Conservation (phyloP, 305 asterid species). For the Fraxinus greggii region DNA sequence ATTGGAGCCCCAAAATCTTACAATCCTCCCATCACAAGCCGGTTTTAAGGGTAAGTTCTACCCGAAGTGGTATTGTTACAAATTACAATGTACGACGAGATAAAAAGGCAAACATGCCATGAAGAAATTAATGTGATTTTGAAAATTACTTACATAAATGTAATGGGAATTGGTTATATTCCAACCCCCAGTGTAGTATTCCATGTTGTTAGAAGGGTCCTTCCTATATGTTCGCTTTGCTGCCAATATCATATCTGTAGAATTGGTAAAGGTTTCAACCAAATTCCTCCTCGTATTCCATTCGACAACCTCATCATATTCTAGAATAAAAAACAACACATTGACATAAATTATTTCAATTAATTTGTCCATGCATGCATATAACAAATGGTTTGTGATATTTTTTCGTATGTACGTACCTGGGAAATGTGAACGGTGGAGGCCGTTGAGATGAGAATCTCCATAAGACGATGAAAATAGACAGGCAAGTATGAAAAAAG, state of each 20-base stretch:
- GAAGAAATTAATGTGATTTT: not conserved
- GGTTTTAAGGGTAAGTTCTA: not conserved
- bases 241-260: constrained; percentile 34
- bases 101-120: not conserved
- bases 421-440: not conserved
- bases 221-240: constrained; percentile 32
- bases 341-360: not conserved
- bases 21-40: not conserved
- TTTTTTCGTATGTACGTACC: constrained; percentile 6
- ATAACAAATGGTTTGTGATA: not conserved
- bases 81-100: not conserved
- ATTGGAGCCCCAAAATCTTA: too few relatives aligned
- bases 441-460: constrained; percentile 13
- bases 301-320: constrained; percentile 5
- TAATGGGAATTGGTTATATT: constrained; percentile 27
- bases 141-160: constrained; percentile 17
- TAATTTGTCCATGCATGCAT: not conserved
- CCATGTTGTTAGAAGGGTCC: constrained; percentile 29
- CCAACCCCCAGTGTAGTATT: constrained; percentile 40
- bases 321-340: not conserved
- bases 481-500: constrained; percentile 11
- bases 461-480: constrained; percentile 18
- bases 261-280: constrained; percentile 16
- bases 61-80: not conserved
- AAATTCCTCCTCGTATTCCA: constrained; percentile 21